Conservation (phyloP, 306 rosid species). For the Medicago lupulina region DNA sequence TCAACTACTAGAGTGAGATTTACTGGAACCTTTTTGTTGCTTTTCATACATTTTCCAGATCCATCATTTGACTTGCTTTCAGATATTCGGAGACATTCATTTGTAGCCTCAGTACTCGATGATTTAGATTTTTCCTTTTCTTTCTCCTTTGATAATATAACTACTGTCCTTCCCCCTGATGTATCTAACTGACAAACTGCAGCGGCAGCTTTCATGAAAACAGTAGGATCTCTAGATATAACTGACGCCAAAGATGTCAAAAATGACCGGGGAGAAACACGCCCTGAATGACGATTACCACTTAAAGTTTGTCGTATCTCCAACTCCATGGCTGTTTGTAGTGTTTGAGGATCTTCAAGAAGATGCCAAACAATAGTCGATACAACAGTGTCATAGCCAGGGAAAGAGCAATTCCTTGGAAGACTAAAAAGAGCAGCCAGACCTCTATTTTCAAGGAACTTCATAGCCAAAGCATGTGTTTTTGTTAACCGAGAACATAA, state of each 20-base stretch:
- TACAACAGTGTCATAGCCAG: constrained; percentile 95
- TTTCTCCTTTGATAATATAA: constrained; percentile 85
- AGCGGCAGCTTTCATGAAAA: constrained; percentile 94
- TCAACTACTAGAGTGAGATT: constrained; percentile 94
- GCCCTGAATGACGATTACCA: constrained; percentile 87
- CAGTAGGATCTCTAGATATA: constrained; percentile 90
- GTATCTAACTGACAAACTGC: constrained; percentile 93
- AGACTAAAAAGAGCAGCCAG: constrained; percentile 79
- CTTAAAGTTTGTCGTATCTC: constrained; percentile 86
- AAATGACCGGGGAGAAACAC: constrained; percentile 75
- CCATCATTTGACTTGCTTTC: constrained; percentile 88
- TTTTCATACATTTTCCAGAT: constrained; percentile 74
- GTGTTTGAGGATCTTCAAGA: constrained; percentile 97
- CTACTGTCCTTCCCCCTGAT: constrained; percentile 85
- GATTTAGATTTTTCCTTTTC: constrained; percentile 85
- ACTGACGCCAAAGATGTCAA: constrained; percentile 92
- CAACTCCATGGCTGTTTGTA: constrained; percentile 95
- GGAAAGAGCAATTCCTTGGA: constrained; percentile 86
- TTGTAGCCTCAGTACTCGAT: constrained; percentile 72
- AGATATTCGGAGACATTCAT: constrained; percentile 76
- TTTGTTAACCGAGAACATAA: constrained; percentile 93
- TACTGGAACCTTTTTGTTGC: constrained; percentile 87
- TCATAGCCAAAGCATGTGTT: constrained; percentile 80
- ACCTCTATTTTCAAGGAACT: constrained; percentile 95
- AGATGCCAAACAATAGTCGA: constrained; percentile 98